Evolutionary conservation across 208 protist species (phyloP).

Genomic region (Wallacemonas sp.): DNA sequence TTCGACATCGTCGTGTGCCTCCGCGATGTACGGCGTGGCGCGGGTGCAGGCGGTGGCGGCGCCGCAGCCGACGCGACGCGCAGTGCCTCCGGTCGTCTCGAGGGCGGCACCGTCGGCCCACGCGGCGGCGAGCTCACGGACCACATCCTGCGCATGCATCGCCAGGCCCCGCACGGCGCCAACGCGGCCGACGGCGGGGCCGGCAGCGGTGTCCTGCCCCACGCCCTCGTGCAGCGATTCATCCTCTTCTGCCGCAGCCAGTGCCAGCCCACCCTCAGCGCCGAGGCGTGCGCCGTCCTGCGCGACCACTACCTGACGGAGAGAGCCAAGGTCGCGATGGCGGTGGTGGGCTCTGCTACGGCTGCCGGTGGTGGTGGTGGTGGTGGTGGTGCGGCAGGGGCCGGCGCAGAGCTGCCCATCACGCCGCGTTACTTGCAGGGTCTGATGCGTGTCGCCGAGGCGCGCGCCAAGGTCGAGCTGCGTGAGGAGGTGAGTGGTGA

Average conservation of each 20-base stretch:
- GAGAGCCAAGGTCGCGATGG: constrained; percentile 34
- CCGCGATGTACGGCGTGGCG: constrained; percentile 35
- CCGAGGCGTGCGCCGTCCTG: constrained; percentile 62
- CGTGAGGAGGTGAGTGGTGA: constrained; percentile 82
- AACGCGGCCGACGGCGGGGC: not conserved
- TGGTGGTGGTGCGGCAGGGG: constrained; percentile 1
- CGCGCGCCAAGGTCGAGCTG: constrained; percentile 91
- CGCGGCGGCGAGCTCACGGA: constrained; percentile 71
- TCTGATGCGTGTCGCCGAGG: constrained; percentile 93
- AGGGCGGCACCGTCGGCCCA: not conserved
- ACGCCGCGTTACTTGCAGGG: constrained; percentile 96
- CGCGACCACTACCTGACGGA: constrained; percentile 66
- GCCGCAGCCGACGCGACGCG: too few relatives aligned
- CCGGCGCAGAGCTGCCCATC: constrained; percentile 56
- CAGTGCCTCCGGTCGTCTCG: not conserved
- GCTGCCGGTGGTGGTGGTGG: constrained; percentile 4
- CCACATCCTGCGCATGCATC: constrained; percentile 94
- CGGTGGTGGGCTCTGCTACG: constrained; percentile 1
- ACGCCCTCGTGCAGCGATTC: constrained; percentile 68
- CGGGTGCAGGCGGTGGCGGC: not conserved
- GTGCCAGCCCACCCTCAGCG: constrained; percentile 64
- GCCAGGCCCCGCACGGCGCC: not conserved
- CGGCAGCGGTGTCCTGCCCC: constrained; percentile 37
- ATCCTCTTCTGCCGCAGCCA: constrained; percentile 63
- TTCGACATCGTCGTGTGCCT: constrained; percentile 98